Conservation (phyloP, 2,329 filamentous ascomycete genomes). For the Cladosporium sp. region DNA sequence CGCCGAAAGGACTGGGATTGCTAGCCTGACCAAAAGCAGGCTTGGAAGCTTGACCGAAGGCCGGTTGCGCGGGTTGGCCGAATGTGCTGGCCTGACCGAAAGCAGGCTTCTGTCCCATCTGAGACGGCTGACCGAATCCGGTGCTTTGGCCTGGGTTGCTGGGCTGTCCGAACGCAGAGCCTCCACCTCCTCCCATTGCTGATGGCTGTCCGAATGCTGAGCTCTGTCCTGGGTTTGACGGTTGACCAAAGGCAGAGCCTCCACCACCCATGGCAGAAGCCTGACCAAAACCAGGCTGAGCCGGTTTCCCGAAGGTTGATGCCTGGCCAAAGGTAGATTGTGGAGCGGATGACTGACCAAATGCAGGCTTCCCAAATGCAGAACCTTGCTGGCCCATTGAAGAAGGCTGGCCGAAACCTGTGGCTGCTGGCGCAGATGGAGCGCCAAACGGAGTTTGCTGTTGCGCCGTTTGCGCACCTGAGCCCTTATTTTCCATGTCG, state of each 20-base stretch:
- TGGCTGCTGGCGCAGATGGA: constrained; percentile 16
- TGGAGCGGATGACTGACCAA: constrained; percentile 33
- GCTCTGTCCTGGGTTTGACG: constrained; percentile 13
- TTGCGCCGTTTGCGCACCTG: background rate
- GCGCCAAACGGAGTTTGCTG: constrained; percentile 7
- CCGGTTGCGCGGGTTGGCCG: constrained; percentile 20
- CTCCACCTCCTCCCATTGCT: constrained; percentile 17
- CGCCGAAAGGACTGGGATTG: constrained; percentile 8
- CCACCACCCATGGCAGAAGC: constrained; percentile 13
- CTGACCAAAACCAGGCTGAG: constrained; percentile 13
- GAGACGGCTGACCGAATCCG: constrained; percentile 31
- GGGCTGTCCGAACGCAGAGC: constrained; percentile 24
- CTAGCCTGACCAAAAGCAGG: constrained; percentile 36
- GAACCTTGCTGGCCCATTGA: constrained; percentile 17
- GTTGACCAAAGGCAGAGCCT: constrained; percentile 20
- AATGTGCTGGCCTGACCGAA: constrained; percentile 23
- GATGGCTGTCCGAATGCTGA: constrained; percentile 23
- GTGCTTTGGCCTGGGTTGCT: constrained; percentile 35
- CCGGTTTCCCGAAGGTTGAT: constrained; percentile 30
- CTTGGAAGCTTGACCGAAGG: constrained; percentile 22
- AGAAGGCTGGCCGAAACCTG: constrained; percentile 36
- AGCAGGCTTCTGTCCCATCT: constrained; percentile 18
- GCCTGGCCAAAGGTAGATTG: constrained; percentile 13
- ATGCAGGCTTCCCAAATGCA: constrained; percentile 27
- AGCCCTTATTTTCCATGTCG: constrained; percentile 48